Evolutionary conservation across 1,284 basidiomycete species (phyloP).

Genomic region (Tilletia indica): DNA sequence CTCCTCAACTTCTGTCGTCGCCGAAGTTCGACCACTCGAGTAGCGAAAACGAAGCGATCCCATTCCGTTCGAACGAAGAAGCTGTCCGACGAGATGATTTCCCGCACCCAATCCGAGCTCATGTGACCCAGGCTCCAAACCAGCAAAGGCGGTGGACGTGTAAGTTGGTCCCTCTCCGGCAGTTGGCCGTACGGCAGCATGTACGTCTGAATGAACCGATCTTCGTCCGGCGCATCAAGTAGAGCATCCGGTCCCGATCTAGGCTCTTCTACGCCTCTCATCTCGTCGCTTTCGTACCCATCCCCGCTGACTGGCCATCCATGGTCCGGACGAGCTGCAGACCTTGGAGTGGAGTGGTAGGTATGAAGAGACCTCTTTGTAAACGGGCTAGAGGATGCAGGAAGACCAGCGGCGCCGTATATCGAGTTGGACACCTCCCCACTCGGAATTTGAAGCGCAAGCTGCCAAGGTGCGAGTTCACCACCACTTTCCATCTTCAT

Average conservation of each 20-base stretch:
- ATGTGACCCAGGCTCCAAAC: slow-evolving; percentile 58
- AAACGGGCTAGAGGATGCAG: background rate
- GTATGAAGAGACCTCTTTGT: background rate
- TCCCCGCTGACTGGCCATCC: background rate
- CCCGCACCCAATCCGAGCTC: slow-evolving; percentile 70
- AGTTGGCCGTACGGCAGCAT: slow-evolving; percentile 35
- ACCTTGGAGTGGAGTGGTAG: background rate
- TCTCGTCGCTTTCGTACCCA: background rate
- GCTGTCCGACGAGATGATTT: slow-evolving; percentile 73
- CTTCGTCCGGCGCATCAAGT: slow-evolving; percentile 28
- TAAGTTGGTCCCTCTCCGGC: slow-evolving; percentile 31
- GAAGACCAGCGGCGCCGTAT: slow-evolving; percentile 1
- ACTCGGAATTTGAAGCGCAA: slow-evolving; percentile 12
- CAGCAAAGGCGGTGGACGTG: slow-evolving; percentile 61
- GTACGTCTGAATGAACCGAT: slow-evolving; percentile 32
- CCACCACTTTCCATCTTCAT: background rate
- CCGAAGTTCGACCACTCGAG: slow-evolving; percentile 72
- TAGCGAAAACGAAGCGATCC: slow-evolving; percentile 76
- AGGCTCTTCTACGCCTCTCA: background rate
- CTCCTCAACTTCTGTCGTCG: slow-evolving; percentile 57
- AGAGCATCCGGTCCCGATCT: background rate
- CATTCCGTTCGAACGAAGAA: slow-evolving; percentile 77
- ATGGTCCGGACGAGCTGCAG: background rate
- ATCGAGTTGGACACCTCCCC: slow-evolving; percentile 11
- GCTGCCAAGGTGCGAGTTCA: background rate